Percentiles rank a stretch among this genome's conserved stretches.
Conservation (phyloP, 805 yeast species). For the Crinitomyces ghanaensis region DNA sequence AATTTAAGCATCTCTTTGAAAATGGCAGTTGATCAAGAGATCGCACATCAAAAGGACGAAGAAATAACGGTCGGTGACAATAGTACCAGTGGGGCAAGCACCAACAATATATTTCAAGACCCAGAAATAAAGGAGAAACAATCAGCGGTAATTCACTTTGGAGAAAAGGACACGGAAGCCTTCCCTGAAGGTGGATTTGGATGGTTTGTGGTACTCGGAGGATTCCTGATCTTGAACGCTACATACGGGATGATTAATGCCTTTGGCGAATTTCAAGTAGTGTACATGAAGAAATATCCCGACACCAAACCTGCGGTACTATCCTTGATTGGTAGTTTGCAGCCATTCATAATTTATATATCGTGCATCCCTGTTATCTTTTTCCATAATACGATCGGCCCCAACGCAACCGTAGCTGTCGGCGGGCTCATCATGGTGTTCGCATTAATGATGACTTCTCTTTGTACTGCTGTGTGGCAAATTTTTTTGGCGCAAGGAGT, state of each 20-base stretch:
- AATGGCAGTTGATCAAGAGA: too few relatives aligned
- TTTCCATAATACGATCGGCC: slow-evolving; percentile 35
- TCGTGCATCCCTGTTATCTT: slow-evolving; percentile 28
- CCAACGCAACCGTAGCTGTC: slow-evolving; percentile 25
- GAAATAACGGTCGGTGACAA: too few relatives aligned
- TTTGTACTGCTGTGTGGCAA: slow-evolving; percentile 39
- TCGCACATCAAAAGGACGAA: too few relatives aligned
- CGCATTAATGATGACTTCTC: slow-evolving; percentile 37
- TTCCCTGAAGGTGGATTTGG: slow-evolving; percentile 40
- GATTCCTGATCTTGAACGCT: slow-evolving; percentile 32
- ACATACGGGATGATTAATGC: slow-evolving; percentile 40
- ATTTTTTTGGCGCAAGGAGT: slow-evolving; percentile 42
- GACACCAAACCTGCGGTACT: slow-evolving; percentile 36
- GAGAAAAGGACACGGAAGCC: slow-evolving; percentile 19
- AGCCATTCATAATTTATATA: slow-evolving; percentile 34
- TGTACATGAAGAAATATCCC: slow-evolving; percentile 29
- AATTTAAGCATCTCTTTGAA: too few relatives aligned
- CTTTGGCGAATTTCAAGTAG: slow-evolving; percentile 16
- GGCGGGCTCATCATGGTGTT: slow-evolving; percentile 37
- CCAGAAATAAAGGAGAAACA: too few relatives aligned
- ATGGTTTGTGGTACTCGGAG: slow-evolving; percentile 41
- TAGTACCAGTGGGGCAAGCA: too few relatives aligned
- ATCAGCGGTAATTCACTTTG: too few relatives aligned
- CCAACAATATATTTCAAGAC: too few relatives aligned
- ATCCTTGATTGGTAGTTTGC: slow-evolving; percentile 45